Evolutionary conservation across 371 early-diverging fungal genomes (phyloP).

Genomic region (Rhizopus microsporus): DNA sequence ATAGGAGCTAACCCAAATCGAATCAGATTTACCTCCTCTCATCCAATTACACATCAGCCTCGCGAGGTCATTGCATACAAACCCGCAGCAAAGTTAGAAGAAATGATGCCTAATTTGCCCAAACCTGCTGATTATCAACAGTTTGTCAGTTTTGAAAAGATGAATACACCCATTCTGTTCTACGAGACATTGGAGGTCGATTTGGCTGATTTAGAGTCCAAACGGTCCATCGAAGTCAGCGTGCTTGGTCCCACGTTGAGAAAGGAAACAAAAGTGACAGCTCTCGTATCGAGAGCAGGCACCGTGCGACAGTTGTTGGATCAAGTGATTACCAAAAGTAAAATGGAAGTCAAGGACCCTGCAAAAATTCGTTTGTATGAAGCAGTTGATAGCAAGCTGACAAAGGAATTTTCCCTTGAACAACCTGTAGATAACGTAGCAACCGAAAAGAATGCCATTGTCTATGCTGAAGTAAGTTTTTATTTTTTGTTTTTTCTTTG

Average conservation of each 20-base stretch:
- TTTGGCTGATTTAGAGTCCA: conserved; percentile 79
- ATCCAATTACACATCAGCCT: conserved; percentile 23
- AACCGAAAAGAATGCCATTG: conserved; percentile 21
- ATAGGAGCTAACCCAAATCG: conserved; percentile 20
- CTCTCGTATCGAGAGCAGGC: conserved; percentile 62
- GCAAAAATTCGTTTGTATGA: conserved; percentile 45
- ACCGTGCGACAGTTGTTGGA: conserved; percentile 63
- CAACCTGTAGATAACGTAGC: conserved; percentile 46
- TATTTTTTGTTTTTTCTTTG: too few species aligned
- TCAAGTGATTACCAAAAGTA: conserved; percentile 56
- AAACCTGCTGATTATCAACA: conserved; percentile 17
- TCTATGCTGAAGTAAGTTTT: conserved; percentile 43
- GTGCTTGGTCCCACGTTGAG: conserved; percentile 47
- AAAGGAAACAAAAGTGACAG: conserved; percentile 46
- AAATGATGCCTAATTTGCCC: conserved; percentile 20
- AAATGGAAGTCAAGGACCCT: conserved; percentile 32
- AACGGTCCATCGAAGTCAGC: conserved; percentile 58
- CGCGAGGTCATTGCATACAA: conserved; percentile 20
- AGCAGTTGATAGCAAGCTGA: conserved; percentile 40
- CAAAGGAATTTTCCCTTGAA: conserved; percentile 34
- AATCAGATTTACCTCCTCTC: conserved; percentile 24
- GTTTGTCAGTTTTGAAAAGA: conserved; percentile 12
- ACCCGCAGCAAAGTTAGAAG: conserved; percentile 17
- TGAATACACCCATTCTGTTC: conserved; percentile 41
- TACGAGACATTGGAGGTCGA: conserved; percentile 82